phyloP scores from a whole-genome alignment of 495 filamentous ascomycete species.

The Aspergillus cristatus region DNA sequence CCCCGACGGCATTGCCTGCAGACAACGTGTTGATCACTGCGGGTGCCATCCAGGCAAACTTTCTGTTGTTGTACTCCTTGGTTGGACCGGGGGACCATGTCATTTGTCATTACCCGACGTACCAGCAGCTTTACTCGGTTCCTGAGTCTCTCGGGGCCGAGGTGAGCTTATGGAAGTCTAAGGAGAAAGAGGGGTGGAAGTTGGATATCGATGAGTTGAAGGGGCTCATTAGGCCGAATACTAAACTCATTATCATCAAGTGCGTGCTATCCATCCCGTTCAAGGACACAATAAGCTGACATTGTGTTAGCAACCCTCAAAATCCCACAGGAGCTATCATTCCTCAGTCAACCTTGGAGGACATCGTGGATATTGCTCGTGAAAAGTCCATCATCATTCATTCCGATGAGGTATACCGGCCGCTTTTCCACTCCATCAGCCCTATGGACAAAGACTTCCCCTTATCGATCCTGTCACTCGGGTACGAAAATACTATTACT shows the following conservation, averaged over 20 bases:
- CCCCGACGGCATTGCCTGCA: slow-evolving; percentile 39
- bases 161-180: slow-evolving; percentile 71
- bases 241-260: slow-evolving; percentile 65
- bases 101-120: slow-evolving; percentile 82
- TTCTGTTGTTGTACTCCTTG: slow-evolving; percentile 64
- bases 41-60: slow-evolving; percentile 81
- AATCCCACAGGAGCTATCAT: slow-evolving; percentile 78
- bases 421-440: slow-evolving; percentile 71
- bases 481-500: slow-evolving; percentile 59
- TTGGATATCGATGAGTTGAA: slow-evolving; percentile 61
- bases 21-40: slow-evolving; percentile 69
- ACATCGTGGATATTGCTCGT: slow-evolving; percentile 56
- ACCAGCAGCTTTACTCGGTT: slow-evolving; percentile 77
- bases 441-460: slow-evolving; percentile 50
- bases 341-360: slow-evolving; percentile 46
- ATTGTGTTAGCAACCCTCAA: slow-evolving; percentile 65
- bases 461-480: slow-evolving; percentile 59
- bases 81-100: slow-evolving; percentile 78
- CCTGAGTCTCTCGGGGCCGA: slow-evolving; percentile 71
- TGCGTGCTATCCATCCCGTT: slow-evolving; percentile 16
- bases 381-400: slow-evolving; percentile 56
- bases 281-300: no score
- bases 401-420: slow-evolving; percentile 80
- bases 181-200: slow-evolving; percentile 54
- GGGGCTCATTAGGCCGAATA: slow-evolving; percentile 59